phyloP scores from a whole-genome alignment of 78 protist genomes.

The Salpingoeca rosetta region DNA sequence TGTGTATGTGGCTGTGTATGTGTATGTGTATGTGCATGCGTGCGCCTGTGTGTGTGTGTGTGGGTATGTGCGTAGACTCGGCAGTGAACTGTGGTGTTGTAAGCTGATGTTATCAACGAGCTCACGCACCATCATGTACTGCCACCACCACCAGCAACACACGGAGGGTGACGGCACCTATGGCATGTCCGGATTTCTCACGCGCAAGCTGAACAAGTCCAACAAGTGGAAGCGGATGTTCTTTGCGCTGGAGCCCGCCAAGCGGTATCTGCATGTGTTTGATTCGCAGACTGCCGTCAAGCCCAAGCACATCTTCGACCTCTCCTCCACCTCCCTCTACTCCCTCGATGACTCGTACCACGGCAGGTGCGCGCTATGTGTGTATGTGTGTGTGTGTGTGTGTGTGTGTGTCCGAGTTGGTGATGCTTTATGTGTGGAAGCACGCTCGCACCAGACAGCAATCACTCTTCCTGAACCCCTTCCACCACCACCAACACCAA shows the following conservation, averaged over 20 bases:
- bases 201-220: background rate
- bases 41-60: no score
- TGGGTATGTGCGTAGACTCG: no score
- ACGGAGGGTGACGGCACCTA: background rate
- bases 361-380: no score
- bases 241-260: constrained; percentile 3
- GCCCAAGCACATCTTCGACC: constrained; percentile 2
- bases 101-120: background rate
- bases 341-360: background rate
- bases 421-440: no score
- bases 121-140: background rate
- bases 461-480: no score
- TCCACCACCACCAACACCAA: no score
- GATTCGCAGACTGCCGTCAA: background rate
- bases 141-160: background rate
- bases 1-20: no score
- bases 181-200: background rate
- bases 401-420: no score
- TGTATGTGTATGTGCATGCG: no score
- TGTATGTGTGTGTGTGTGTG: no score
- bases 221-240: background rate
- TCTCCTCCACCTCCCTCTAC: background rate
- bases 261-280: background rate
- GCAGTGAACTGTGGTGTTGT: no score
- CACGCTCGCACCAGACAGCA: no score